Evolutionary conservation across 1,139 yeast genomes (phyloP).

Genomic region (Nakaseomyces kungkrabaensis): DNA sequence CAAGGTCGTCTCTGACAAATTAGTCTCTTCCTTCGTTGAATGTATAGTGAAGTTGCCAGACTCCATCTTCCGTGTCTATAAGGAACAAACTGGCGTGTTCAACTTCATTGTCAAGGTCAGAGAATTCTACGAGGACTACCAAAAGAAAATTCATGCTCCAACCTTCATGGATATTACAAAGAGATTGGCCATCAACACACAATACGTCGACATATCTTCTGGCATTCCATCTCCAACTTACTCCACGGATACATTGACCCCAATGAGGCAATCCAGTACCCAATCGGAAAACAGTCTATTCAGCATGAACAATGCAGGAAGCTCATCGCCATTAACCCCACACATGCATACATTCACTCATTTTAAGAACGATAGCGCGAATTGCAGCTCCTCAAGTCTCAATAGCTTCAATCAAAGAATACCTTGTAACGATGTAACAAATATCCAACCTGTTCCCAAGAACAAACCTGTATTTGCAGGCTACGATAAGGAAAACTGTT

Average conservation of each 20-base stretch:
- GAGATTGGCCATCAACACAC: conserved; percentile 13
- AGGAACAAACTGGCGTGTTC: conserved; percentile 22
- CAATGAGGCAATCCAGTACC: conserved; percentile 18
- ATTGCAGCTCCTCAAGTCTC: conserved; percentile 22
- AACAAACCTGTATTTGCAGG: background rate
- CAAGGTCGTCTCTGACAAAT: conserved; percentile 17
- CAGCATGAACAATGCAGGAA: conserved; percentile 14
- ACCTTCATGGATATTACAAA: conserved; percentile 22
- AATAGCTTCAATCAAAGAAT: conserved; percentile 14
- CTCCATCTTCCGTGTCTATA: conserved; percentile 21
- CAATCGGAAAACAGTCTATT: conserved; percentile 23
- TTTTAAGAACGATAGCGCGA: conserved; percentile 17
- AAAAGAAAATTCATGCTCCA: conserved; percentile 22
- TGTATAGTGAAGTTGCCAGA: conserved; percentile 22
- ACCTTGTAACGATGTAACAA: conserved; percentile 1
- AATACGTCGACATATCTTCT: conserved; percentile 11
- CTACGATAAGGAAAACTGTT: conserved; percentile 16
- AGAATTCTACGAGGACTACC: conserved; percentile 18
- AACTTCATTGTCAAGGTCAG: conserved; percentile 21
- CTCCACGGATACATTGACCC: conserved; percentile 15
- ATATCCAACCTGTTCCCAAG: background rate
- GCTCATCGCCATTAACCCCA: conserved; percentile 23
- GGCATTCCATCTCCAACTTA: conserved; percentile 15
- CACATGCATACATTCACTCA: conserved; percentile 20
- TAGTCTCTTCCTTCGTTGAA: conserved; percentile 21